Evolutionary conservation across 371 early-diverging fungal genomes (phyloP).

Genomic region (Mucor lusitanicus): DNA sequence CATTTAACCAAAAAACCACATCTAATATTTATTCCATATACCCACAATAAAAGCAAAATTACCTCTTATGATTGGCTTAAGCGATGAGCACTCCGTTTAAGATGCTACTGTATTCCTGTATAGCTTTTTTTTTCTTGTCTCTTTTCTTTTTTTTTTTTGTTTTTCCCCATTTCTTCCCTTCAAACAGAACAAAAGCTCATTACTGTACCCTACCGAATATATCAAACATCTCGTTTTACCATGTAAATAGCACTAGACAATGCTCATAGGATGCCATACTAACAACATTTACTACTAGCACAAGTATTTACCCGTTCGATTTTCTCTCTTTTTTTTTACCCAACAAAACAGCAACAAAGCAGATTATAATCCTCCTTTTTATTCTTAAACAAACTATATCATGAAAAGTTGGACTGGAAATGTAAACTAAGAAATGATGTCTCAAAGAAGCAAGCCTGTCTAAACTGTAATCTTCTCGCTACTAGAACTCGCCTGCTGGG

Average conservation of each 20-base stretch:
- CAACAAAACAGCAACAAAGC: neutral
- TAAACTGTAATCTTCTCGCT: neutral
- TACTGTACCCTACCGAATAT: neutral
- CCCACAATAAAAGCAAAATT: slow-evolving; percentile 1
- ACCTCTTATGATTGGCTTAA: neutral
- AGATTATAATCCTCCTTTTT: neutral
- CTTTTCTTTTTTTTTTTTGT: neutral
- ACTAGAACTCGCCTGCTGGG: slow-evolving; percentile 8
- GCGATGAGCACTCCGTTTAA: neutral
- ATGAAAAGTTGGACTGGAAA: slow-evolving; percentile 25
- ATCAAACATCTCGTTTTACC: neutral
- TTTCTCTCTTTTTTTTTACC: neutral
- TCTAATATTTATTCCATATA: slow-evolving; percentile 1
- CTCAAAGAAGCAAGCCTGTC: neutral
- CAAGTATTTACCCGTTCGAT: neutral
- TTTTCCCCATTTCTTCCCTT: neutral
- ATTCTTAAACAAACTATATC: neutral
- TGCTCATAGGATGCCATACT: neutral
- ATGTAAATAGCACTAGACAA: neutral
- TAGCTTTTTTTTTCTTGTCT: neutral
- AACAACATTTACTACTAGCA: neutral
- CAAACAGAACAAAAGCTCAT: neutral
- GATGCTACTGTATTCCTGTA: neutral
- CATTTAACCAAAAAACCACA: neutral
- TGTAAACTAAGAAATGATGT: slow-evolving; percentile 10